Percentiles rank a stretch among this genome's conserved stretches.
phyloP scores from a whole-genome alignment of 805 yeast species.

The Saccharomyces eubayanus region DNA sequence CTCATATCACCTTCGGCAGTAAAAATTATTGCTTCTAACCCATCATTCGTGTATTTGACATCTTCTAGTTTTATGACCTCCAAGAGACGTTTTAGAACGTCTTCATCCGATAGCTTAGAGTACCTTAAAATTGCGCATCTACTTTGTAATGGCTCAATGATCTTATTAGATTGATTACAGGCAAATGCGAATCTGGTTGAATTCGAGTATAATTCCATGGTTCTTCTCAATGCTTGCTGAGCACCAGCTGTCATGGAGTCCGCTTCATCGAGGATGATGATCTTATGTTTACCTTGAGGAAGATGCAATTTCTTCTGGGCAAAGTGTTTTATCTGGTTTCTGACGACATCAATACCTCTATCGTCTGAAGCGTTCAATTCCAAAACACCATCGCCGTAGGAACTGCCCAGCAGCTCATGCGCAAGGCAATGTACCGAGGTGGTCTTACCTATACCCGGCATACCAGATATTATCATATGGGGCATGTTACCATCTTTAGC shows the following conservation, averaged over 20 bases:
- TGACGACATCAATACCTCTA: constrained; percentile 92
- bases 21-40: constrained; percentile 84
- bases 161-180: constrained; percentile 88
- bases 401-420: constrained; percentile 64
- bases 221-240: constrained; percentile 86
- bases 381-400: constrained; percentile 71
- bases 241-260: constrained; percentile 97
- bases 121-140: constrained; percentile 92
- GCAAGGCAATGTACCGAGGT: constrained; percentile 91
- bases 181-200: constrained; percentile 98
- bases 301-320: constrained; percentile 88
- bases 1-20: constrained; percentile 99
- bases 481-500: constrained; percentile 95
- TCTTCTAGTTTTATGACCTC: constrained; percentile 63
- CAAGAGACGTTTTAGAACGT: constrained; percentile 67
- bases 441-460: constrained; percentile 97
- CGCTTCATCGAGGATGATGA: constrained; percentile 89
- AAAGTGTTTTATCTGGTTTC: constrained; percentile 88
- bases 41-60: constrained; percentile 78
- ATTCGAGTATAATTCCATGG: constrained; percentile 92
- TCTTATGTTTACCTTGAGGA: constrained; percentile 87
- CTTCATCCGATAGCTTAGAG: constrained; percentile 72
- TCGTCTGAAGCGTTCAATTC: constrained; percentile 96
- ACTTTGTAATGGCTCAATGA: constrained; percentile 92
- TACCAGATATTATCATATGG: constrained; percentile 87